These are phyloP conservation scores for Shiraia bambusicola DNA, from an alignment of 2,329 filamentous ascomycete genomes.

Conservation along the genomic window DNA sequence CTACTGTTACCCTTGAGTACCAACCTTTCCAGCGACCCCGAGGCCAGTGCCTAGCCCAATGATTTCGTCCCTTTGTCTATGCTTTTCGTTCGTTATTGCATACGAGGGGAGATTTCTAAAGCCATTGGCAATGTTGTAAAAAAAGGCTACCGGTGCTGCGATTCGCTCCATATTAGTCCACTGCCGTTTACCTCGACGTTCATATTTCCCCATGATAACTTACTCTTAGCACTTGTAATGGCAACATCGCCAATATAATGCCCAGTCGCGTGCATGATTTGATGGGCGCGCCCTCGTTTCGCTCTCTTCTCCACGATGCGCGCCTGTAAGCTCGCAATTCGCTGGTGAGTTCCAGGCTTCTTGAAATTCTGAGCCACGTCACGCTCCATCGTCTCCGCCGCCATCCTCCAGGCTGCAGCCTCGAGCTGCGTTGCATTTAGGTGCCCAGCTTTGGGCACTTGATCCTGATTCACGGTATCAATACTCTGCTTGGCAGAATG, in stretches of 20 bases:
- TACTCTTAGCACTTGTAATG: slow-evolving; percentile 12
- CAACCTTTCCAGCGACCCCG: slow-evolving; percentile 64
- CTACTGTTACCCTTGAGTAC: neutral
- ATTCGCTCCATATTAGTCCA: neutral
- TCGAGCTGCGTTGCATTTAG: too few species aligned
- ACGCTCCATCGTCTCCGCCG: neutral
- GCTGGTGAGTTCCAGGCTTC: slow-evolving; percentile 2
- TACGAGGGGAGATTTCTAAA: slow-evolving; percentile 22
- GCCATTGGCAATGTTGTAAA: slow-evolving; percentile 25
- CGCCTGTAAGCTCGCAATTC: slow-evolving; percentile 7
- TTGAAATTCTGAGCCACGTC: neutral
- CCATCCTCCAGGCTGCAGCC: too few species aligned
- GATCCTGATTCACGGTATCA: too few species aligned
- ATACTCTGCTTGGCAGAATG: neutral
- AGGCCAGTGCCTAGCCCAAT: slow-evolving; percentile 72
- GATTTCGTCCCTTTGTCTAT: slow-evolving; percentile 22
- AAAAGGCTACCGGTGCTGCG: slow-evolving; percentile 19
- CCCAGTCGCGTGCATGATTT: slow-evolving; percentile 15
- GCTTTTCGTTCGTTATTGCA: slow-evolving; percentile 13
- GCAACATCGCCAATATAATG: slow-evolving; percentile 17
- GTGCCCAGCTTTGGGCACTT: too few species aligned
- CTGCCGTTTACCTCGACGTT: neutral
- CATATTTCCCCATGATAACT: neutral
- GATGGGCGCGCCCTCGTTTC: slow-evolving; percentile 12
- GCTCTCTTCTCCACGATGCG: slow-evolving; percentile 8